A percentile compares a stretch with the other conserved stretches of the same genome.
Conservation (phyloP, 805 yeast genomes). For the Maudiozyma bulderi region DNA sequence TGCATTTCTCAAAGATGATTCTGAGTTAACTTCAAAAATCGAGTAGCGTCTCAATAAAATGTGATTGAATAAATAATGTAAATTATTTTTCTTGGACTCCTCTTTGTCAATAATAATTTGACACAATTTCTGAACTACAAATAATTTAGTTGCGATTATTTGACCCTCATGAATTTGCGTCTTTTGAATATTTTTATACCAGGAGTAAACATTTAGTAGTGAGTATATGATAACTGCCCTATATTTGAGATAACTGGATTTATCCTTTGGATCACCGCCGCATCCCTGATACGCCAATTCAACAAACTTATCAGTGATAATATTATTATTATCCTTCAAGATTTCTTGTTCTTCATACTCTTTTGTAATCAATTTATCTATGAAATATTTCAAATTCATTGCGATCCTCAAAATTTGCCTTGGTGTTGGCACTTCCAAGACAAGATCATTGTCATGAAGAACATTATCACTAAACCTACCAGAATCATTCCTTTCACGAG, state of each 20-base stretch:
- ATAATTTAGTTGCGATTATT: constrained; percentile 48
- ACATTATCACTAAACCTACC: neutral
- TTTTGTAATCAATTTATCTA: constrained; percentile 64
- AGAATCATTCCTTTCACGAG: neutral
- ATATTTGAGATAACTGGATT: constrained; percentile 51
- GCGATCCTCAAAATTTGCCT: constrained; percentile 63
- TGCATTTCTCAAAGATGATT: constrained; percentile 59
- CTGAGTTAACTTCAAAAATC: constrained; percentile 52
- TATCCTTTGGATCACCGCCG: constrained; percentile 57
- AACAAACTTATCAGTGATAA: constrained; percentile 51
- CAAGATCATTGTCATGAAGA: neutral
- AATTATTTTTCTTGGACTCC: constrained; percentile 33
- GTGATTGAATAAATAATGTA: constrained; percentile 46
- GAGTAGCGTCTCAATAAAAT: constrained; percentile 70
- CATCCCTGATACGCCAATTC: constrained; percentile 61
- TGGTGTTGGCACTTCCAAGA: constrained; percentile 39
- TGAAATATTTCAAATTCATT: constrained; percentile 58
- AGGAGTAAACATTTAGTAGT: constrained; percentile 61
- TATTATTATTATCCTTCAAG: constrained; percentile 45
- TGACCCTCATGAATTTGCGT: constrained; percentile 60
- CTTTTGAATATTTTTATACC: constrained; percentile 59
- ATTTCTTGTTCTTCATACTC: constrained; percentile 44
- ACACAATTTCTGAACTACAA: constrained; percentile 69
- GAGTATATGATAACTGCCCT: constrained; percentile 62
- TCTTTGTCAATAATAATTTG: constrained; percentile 58